A percentile compares a stretch with the other conserved stretches of the same genome.
These are phyloP conservation scores for Erysimum cheiri DNA, from an alignment of 441 rosid species.

Conservation along the genomic window DNA sequence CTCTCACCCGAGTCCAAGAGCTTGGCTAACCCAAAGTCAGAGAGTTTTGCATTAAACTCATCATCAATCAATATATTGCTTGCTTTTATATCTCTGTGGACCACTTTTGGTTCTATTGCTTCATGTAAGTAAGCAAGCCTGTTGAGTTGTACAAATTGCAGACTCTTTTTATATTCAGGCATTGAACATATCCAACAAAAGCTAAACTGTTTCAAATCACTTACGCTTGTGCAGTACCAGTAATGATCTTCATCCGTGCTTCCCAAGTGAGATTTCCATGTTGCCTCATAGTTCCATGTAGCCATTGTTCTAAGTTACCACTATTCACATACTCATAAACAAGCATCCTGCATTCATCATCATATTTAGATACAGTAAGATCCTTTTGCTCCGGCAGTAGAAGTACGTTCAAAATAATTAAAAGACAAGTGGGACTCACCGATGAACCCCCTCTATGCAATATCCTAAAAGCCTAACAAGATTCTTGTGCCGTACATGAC, in stretches of 20 bases:
- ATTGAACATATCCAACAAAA: slow-evolving; percentile 56
- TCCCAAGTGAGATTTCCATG: slow-evolving; percentile 75
- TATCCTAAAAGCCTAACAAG: slow-evolving; percentile 91
- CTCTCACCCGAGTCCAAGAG: slow-evolving; percentile 74
- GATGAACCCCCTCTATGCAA: slow-evolving; percentile 88
- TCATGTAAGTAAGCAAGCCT: slow-evolving; percentile 86
- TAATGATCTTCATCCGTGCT: slow-evolving; percentile 70
- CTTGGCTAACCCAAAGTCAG: slow-evolving; percentile 88
- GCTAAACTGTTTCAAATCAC: slow-evolving; percentile 39
- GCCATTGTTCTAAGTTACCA: slow-evolving; percentile 89
- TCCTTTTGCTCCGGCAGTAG: neutral
- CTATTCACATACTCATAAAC: slow-evolving; percentile 80
- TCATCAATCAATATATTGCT: slow-evolving; percentile 79
- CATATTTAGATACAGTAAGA: neutral
- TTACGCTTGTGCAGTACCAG: slow-evolving; percentile 86
- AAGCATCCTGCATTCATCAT: slow-evolving; percentile 57
- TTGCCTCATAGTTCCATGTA: slow-evolving; percentile 65
- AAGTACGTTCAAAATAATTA: slow-evolving; percentile 13
- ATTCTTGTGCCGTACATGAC: slow-evolving; percentile 95
- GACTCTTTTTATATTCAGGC: slow-evolving; percentile 38
- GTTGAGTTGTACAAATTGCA: slow-evolving; percentile 34
- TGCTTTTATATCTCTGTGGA: slow-evolving; percentile 81
- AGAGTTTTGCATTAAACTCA: slow-evolving; percentile 74
- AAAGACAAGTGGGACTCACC: slow-evolving; percentile 52
- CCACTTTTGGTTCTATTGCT: slow-evolving; percentile 86